Evolutionary conservation across 2,329 filamentous ascomycete genomes (phyloP).

Genomic region (Ilyonectria robusta): DNA sequence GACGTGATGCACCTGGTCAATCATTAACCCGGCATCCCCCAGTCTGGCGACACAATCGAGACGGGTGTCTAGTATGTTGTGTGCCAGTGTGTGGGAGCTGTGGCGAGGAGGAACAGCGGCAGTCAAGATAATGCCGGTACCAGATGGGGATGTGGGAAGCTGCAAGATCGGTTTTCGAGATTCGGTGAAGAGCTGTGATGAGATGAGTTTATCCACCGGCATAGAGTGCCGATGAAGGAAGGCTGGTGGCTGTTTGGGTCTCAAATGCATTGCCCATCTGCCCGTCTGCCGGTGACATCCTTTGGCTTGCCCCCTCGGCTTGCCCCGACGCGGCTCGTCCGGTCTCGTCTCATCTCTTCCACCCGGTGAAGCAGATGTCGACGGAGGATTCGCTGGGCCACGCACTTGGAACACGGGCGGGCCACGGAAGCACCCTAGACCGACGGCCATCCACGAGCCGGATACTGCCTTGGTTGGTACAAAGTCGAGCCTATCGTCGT

Average conservation of each 20-base stretch:
- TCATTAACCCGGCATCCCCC: constrained; percentile 19
- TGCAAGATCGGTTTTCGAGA: constrained; percentile 21
- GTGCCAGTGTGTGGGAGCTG: constrained; percentile 15
- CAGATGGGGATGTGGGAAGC: constrained; percentile 10
- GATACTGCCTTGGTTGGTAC: constrained; percentile 19
- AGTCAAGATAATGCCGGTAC: constrained; percentile 16
- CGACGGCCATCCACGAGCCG: constrained; percentile 25
- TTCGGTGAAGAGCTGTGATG: background rate
- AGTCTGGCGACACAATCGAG: constrained; percentile 15
- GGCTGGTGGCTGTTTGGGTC: background rate
- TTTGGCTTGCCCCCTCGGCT: constrained; percentile 12
- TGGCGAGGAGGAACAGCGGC: constrained; percentile 15
- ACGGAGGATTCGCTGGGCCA: constrained; percentile 37
- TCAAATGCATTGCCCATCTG: constrained; percentile 2
- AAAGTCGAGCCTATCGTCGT: background rate
- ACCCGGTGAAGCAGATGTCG: constrained; percentile 15
- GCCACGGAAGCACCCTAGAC: constrained; percentile 35
- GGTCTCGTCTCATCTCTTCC: constrained; percentile 15
- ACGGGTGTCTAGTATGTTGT: constrained; percentile 3
- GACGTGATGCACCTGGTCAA: constrained; percentile 31
- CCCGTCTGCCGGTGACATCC: background rate
- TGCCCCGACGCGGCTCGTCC: constrained; percentile 17
- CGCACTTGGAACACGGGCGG: constrained; percentile 8
- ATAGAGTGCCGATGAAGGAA: background rate
- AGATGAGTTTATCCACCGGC: background rate